phyloP scores from a whole-genome alignment of 192 early-diverging fungal genomes.

The Podila minutissima region DNA sequence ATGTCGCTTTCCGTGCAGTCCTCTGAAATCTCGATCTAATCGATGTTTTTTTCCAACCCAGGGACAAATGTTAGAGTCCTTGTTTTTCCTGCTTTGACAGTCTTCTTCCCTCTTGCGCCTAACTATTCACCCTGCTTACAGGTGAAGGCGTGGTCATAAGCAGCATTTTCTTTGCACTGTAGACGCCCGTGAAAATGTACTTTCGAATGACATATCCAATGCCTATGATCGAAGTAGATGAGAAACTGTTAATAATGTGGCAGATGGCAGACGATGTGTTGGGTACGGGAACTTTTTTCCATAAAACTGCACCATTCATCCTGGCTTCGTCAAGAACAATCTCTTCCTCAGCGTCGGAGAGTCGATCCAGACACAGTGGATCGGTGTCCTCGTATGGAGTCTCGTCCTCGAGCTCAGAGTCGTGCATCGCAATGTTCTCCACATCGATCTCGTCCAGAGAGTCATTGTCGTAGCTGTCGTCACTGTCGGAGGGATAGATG shows the following conservation, averaged over 20 bases:
- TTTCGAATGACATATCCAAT: slow-evolving; percentile 9
- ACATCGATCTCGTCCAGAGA: slow-evolving; percentile 43
- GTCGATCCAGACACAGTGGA: slow-evolving; percentile 16
- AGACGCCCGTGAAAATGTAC: slow-evolving; percentile 4
- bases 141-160: neutral
- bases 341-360: slow-evolving; percentile 22
- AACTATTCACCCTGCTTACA: neutral
- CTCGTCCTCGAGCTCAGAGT: slow-evolving; percentile 27
- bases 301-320: slow-evolving; percentile 14
- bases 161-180: slow-evolving; percentile 10
- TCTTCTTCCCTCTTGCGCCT: neutral
- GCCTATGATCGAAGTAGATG: slow-evolving; percentile 5
- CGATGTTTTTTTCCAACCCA: slow-evolving; percentile 13
- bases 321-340: slow-evolving; percentile 21
- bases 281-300: neutral
- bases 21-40: slow-evolving; percentile 36
- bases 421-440: slow-evolving; percentile 54
- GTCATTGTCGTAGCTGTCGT: slow-evolving; percentile 36
- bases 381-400: slow-evolving; percentile 19
- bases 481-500: slow-evolving; percentile 7
- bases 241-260: neutral
- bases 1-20: slow-evolving; percentile 66
- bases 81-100: neutral
- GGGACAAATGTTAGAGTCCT: slow-evolving; percentile 4
- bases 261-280: neutral